Base-by-base conservation (phyloP, 2,329 filamentous ascomycete species). In the Plectosphaerella sp. region DNA sequence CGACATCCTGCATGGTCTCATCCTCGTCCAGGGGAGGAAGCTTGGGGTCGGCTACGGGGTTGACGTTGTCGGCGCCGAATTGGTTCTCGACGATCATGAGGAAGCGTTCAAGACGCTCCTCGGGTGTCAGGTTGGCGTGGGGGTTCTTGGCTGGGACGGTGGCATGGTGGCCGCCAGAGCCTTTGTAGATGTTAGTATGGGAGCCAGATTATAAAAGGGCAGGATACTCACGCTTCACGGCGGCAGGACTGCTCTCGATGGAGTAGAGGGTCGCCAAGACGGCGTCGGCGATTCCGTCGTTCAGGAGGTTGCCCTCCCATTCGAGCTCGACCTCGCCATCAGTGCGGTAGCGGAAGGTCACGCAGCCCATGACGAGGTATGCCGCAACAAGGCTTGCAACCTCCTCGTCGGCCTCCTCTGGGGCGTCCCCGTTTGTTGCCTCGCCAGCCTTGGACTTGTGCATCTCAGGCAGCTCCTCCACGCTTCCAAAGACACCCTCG, bases 281-380 rank as follows among this genome's bases (percentile, higher is more conserved):
- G 15, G 94, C 91, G 70, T 99, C 94, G n/a, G 94, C 94, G 63
- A 99, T 95, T 55, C 91, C 90, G 64, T 99, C 94, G 67, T 97
- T 99, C 64, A 97, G 86, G 74, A 96, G 89, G 67, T 97, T 99
- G 53, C 92, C 94, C 67, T 97, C 93, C 94, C 94, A 99, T 70
- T 96, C 91, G 3, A 97, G 77, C 67, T 95, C 91, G 6, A 97
- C 82, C 64, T 94, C 87, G 52, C 92, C 89, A 59, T 84, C 86
- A 56, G 77, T 81, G 57, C 81, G 81, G 69, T 94, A 91, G 18
- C 86, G 82, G n/a, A 97, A 84, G 8, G 83, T 83, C 25, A 97
- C 85, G 68, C 89, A 94, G 57, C 91, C 93, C 93, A 99, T 97
- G 62, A 99, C 83, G 25, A 84, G 72, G 60, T 86, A 86, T 4